Evolutionary conservation across 495 filamentous ascomycete genomes (phyloP).

Genomic region (Podospora australis): DNA sequence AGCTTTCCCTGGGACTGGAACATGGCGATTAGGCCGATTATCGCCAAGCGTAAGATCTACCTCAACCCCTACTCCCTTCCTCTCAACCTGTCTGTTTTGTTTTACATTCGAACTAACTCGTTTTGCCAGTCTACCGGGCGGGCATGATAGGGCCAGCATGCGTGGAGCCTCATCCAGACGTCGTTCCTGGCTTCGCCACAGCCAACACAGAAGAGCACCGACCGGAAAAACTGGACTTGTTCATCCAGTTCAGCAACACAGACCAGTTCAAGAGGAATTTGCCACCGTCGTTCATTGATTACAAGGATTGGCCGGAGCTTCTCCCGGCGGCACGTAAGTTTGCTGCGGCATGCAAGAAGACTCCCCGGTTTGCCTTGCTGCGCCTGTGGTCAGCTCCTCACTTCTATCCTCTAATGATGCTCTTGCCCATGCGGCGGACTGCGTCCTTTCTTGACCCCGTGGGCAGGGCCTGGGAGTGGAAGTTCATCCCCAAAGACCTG

Average conservation of each 20-base stretch:
- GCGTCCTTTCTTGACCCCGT: slow-evolving; percentile 34
- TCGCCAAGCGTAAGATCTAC: slow-evolving; percentile 32
- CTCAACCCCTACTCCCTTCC: not conserved
- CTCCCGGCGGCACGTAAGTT: slow-evolving; percentile 24
- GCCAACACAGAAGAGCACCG: slow-evolving; percentile 32
- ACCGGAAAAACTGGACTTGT: slow-evolving; percentile 33
- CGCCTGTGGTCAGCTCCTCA: slow-evolving; percentile 45
- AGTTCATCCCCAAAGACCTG: slow-evolving; percentile 48
- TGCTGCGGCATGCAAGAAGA: slow-evolving; percentile 15
- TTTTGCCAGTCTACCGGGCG: slow-evolving; percentile 34
- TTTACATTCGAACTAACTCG: not conserved
- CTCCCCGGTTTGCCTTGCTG: slow-evolving; percentile 36
- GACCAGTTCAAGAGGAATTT: slow-evolving; percentile 1
- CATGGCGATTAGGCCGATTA: slow-evolving; percentile 32
- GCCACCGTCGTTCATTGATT: slow-evolving; percentile 18
- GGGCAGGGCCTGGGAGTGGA: slow-evolving; percentile 40
- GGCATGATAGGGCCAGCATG: slow-evolving; percentile 31
- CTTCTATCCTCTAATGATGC: slow-evolving; percentile 47
- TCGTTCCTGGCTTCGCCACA: slow-evolving; percentile 30
- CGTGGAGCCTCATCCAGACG: slow-evolving; percentile 19
- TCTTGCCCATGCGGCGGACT: slow-evolving; percentile 21
- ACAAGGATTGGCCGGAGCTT: slow-evolving; percentile 27
- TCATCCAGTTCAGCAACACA: slow-evolving; percentile 32
- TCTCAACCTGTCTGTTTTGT: not conserved
- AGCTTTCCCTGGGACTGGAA: slow-evolving; percentile 32